phyloP scores from a whole-genome alignment of 192 early-diverging fungal genomes.

The Geranomyces michiganensis region DNA sequence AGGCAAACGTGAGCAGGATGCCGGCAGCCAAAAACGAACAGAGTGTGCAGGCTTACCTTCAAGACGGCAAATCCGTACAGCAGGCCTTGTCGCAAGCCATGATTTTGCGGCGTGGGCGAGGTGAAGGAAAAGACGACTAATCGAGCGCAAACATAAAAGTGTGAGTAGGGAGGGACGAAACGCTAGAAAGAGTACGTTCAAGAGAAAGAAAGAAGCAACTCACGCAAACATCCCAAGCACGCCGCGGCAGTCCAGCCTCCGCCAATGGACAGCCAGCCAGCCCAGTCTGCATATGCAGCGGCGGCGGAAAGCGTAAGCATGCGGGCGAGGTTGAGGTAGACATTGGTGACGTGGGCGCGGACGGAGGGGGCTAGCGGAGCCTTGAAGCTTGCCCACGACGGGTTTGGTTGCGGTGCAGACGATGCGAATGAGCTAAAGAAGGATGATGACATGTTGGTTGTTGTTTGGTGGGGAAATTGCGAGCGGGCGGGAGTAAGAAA shows the following conservation, averaged over 20 bases:
- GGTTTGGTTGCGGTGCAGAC: neutral
- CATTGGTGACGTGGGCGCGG: conserved; percentile 30
- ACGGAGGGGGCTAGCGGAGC: conserved; percentile 25
- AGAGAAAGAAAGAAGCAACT: conserved; percentile 10
- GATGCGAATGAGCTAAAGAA: neutral
- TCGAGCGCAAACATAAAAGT: neutral
- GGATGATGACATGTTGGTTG: conserved; percentile 7
- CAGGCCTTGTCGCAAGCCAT: conserved; percentile 3
- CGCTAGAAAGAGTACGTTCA: neutral
- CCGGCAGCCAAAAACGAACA: too few species aligned
- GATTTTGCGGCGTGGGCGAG: conserved; percentile 16
- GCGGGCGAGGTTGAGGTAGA: conserved; percentile 39
- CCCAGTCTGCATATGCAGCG: conserved; percentile 23
- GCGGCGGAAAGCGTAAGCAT: conserved; percentile 35
- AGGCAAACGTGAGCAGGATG: too few species aligned
- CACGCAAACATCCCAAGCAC: conserved; percentile 25
- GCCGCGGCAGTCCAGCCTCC: conserved; percentile 22
- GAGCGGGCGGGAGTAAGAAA: too few species aligned
- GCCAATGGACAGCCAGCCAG: conserved; percentile 11
- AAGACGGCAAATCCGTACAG: conserved; percentile 36
- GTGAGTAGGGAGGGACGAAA: neutral
- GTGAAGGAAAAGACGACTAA: conserved; percentile 26
- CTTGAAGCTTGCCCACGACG: conserved; percentile 33
- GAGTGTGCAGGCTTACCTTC: neutral
- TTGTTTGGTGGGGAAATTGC: neutral